phyloP scores from a whole-genome alignment of 2,329 filamentous ascomycete genomes.

The Penicillium brasilianum region DNA sequence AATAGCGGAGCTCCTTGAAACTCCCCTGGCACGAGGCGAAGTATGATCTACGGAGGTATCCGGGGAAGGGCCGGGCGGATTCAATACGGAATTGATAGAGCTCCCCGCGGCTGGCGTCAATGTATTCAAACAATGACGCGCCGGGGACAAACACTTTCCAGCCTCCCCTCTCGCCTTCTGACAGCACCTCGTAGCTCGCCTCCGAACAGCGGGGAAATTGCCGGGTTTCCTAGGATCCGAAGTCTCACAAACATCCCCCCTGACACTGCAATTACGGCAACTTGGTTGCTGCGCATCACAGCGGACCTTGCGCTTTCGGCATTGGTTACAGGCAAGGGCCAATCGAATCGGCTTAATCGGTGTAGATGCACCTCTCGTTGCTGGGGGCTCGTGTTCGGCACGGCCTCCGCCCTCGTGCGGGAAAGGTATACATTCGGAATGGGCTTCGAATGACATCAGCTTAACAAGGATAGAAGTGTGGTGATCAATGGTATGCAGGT shows the following conservation, averaged over 20 bases:
- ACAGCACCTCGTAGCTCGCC: conserved; percentile 2
- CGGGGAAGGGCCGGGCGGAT: neutral
- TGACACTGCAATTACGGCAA: conserved; percentile 34
- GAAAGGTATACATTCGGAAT: neutral
- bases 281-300: conserved; percentile 37
- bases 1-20: neutral
- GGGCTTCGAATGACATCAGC: neutral
- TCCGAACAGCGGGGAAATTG: conserved; percentile 8
- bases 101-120: neutral
- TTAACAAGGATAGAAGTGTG: no score
- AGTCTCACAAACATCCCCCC: conserved; percentile 30
- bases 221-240: conserved; percentile 33
- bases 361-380: neutral
- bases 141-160: neutral
- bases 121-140: no score
- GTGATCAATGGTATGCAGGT: neutral
- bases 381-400: neutral
- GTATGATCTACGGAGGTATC: neutral
- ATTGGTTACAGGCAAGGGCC: conserved; percentile 31
- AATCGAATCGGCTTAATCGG: conserved; percentile 18
- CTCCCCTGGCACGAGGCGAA: neutral
- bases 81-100: conserved; percentile 1
- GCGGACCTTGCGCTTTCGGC: conserved; percentile 35
- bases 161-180: neutral
- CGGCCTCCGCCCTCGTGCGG: neutral